These are phyloP conservation scores for Globisporangium takayamanum DNA, from an alignment of 352 stramenopile genomes.

Conservation along the genomic window DNA sequence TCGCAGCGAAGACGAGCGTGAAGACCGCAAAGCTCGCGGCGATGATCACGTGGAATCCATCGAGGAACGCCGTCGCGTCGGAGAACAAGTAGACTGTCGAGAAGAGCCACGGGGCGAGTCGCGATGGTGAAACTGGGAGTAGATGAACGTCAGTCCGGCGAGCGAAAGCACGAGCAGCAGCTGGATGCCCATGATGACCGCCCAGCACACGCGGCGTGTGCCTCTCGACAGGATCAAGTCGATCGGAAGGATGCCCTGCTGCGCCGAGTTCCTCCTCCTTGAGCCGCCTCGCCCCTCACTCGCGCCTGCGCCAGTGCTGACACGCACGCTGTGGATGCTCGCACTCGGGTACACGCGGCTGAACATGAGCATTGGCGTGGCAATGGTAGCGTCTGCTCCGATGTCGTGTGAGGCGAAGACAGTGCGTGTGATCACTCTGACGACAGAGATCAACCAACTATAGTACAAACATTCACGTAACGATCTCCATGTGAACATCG, in stretches of 20 bases:
- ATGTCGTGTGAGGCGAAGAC: too few relatives aligned
- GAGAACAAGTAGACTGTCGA: slow-evolving; percentile 8
- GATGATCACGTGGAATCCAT: not conserved
- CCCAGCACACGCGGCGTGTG: slow-evolving; percentile 4
- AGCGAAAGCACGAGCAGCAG: slow-evolving; percentile 3
- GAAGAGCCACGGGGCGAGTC: slow-evolving; percentile 9
- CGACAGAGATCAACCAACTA: too few relatives aligned
- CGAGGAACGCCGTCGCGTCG: not conserved
- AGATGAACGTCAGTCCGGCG: not conserved
- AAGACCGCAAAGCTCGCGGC: slow-evolving; percentile 5
- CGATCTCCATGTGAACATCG: too few relatives aligned
- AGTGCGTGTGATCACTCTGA: too few relatives aligned
- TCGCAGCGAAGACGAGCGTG: not conserved
- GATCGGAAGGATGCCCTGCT: slow-evolving; percentile 2
- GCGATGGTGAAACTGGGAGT: not conserved
- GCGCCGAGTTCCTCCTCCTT: not conserved
- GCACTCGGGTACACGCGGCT: slow-evolving; percentile 5
- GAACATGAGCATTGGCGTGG: slow-evolving; percentile 1
- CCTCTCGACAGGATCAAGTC: slow-evolving; percentile 2
- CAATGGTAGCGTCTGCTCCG: too few relatives aligned
- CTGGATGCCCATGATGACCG: slow-evolving; percentile 5
- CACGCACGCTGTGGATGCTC: not conserved
- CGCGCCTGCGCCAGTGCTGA: not conserved
- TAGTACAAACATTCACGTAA: too few relatives aligned
- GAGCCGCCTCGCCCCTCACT: slow-evolving; percentile 1